These are phyloP conservation scores for Thermoascus crustaceus DNA, from an alignment of 2,329 filamentous ascomycete species.

Conservation along the genomic window DNA sequence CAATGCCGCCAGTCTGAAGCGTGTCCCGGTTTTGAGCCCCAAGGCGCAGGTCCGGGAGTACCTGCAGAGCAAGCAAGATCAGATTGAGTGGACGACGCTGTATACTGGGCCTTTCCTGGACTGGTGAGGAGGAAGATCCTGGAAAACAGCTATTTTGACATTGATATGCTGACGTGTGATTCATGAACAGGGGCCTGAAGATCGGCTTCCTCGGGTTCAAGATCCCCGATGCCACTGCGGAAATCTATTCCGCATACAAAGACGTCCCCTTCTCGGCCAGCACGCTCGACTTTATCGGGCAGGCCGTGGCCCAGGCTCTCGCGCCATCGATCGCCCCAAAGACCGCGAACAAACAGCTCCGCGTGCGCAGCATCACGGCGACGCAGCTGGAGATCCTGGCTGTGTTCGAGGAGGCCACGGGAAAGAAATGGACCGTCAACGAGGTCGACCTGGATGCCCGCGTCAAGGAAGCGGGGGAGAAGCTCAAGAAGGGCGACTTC, in stretches of 20 bases:
- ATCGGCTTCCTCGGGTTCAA: constrained; percentile 27
- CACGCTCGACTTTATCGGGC: constrained; percentile 10
- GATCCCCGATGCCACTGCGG: constrained; percentile 19
- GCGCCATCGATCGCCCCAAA: constrained; percentile 7
- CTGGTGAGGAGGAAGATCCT: constrained; percentile 3
- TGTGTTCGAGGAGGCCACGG: constrained; percentile 8
- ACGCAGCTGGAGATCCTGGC: constrained; percentile 5
- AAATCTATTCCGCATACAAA: constrained; percentile 14
- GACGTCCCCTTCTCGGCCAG: constrained; percentile 13
- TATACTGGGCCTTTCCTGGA: constrained; percentile 9
- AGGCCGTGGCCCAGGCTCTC: constrained; percentile 13
- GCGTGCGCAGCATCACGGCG: constrained; percentile 6
- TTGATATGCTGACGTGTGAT: neutral
- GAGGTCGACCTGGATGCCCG: constrained; percentile 7
- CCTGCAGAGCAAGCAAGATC: constrained; percentile 10
- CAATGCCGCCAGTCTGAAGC: constrained; percentile 4
- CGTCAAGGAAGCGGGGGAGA: constrained; percentile 4
- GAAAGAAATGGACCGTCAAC: constrained; percentile 7
- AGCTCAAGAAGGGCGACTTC: constrained; percentile 7
- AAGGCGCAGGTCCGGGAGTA: constrained; percentile 11
- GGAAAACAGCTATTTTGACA: neutral
- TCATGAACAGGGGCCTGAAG: constrained; percentile 5
- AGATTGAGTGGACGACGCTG: constrained; percentile 11
- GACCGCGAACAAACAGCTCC: constrained; percentile 9
- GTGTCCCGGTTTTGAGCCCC: constrained; percentile 6